These are phyloP conservation scores for Lagerstroemia speciosa DNA, from an alignment of 345 rosid genomes.

Conservation along the genomic window DNA sequence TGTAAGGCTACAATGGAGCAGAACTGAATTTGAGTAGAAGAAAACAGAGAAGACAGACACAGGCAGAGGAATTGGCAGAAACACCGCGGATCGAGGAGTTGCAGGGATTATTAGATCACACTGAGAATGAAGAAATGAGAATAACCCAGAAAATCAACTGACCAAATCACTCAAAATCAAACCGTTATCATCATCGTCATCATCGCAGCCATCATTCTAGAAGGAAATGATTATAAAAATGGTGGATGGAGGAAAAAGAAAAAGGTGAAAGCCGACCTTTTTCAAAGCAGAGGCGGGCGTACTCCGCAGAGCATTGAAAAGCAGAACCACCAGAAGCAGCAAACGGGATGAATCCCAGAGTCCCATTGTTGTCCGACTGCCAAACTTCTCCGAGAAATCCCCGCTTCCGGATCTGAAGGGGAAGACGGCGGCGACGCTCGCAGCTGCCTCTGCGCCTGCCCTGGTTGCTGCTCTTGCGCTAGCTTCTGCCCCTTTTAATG, in stretches of 20 bases:
- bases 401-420: not conserved
- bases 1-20: slow-evolving; percentile 14
- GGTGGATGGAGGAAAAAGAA: not conserved
- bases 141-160: not conserved
- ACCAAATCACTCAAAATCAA: not conserved
- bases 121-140: no score
- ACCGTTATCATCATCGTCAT: not conserved
- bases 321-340: slow-evolving; percentile 9
- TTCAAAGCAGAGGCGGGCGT: slow-evolving; percentile 23
- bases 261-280: slow-evolving; percentile 23
- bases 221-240: no score
- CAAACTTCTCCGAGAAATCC: not conserved
- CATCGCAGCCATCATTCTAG: not conserved
- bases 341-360: slow-evolving; percentile 14
- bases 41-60: no score
- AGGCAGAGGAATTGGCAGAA: no score
- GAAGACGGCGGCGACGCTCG: not conserved
- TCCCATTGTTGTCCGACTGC: slow-evolving; percentile 18
- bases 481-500: no score
- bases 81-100: no score
- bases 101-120: no score
- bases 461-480: no score
- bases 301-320: slow-evolving; percentile 20
- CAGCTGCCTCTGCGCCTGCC: no score
- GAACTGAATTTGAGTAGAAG: no score